phyloP scores from a whole-genome alignment of 306 rosid species.

The Parietaria judaica region DNA sequence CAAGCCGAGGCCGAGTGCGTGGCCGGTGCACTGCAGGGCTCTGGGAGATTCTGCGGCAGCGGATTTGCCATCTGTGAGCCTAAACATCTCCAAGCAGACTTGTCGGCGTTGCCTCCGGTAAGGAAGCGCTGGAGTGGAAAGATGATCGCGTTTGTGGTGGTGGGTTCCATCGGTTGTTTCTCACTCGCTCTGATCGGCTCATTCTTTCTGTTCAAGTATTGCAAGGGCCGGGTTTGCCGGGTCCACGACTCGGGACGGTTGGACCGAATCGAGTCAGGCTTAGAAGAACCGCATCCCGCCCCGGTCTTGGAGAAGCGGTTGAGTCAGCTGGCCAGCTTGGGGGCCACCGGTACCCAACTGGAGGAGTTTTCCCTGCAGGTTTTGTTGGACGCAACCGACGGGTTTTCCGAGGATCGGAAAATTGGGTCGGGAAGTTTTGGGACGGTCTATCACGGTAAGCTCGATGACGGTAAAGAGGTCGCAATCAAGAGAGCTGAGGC shows the following conservation, averaged over 20 bases:
- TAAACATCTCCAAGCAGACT: background rate
- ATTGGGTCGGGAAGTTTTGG: conserved; percentile 83
- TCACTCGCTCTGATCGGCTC: conserved; percentile 31
- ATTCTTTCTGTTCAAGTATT: conserved; percentile 36
- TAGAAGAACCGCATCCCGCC: background rate
- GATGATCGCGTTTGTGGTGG: conserved; percentile 64
- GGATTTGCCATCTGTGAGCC: conserved; percentile 28
- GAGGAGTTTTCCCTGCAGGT: conserved; percentile 49
- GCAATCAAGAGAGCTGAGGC: conserved; percentile 82
- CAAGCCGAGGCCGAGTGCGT: conserved; percentile 33
- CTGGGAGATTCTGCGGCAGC: conserved; percentile 23
- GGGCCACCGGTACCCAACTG: conserved; percentile 47
- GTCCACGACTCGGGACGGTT: conserved; percentile 82
- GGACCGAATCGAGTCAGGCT: conserved; percentile 21
- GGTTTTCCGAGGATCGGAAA: conserved; percentile 54
- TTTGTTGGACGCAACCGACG: conserved; percentile 43
- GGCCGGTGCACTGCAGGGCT: conserved; percentile 1
- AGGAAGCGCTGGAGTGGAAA: conserved; percentile 33
- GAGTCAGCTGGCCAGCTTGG: conserved; percentile 66
- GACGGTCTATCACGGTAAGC: conserved; percentile 55
- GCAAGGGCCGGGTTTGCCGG: conserved; percentile 39
- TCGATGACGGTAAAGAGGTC: conserved; percentile 61
- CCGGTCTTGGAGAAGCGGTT: conserved; percentile 52
- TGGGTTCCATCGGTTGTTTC: conserved; percentile 68
- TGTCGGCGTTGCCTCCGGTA: background rate